Evolutionary conservation across 306 rosid species (phyloP).

Genomic region (Dryas octopetala): DNA sequence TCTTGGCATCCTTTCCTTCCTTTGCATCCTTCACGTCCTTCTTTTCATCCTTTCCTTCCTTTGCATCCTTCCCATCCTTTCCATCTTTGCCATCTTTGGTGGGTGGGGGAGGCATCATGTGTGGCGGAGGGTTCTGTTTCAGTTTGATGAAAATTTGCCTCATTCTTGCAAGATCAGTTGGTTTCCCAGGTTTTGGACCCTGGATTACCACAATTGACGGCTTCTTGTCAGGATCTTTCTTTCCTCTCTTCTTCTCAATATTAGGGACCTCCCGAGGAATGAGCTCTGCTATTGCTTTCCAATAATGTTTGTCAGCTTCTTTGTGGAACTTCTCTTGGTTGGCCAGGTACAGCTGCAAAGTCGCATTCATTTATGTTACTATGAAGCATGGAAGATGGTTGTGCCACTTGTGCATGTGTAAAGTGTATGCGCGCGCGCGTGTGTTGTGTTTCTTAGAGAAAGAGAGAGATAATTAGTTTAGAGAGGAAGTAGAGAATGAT

Average conservation of each 20-base stretch:
- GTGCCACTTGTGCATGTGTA: too few species aligned
- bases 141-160: constrained; percentile 76
- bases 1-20: constrained; percentile 34
- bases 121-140: constrained; percentile 79
- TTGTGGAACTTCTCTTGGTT: constrained; percentile 95
- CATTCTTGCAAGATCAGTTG: constrained; percentile 89
- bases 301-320: constrained; percentile 86
- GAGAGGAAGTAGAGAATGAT: neutral
- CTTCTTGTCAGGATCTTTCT: constrained; percentile 76
- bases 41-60: too few species aligned
- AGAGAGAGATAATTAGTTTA: neutral
- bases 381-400: constrained; percentile 19
- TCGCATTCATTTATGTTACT: constrained; percentile 22
- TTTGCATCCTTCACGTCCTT: constrained; percentile 17
- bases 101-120: constrained; percentile 86
- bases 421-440: too few species aligned
- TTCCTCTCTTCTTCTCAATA: constrained; percentile 90
- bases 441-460: neutral
- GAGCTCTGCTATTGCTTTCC: constrained; percentile 93
- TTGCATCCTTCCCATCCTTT: too few species aligned
- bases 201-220: constrained; percentile 62
- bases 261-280: constrained; percentile 89
- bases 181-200: constrained; percentile 97
- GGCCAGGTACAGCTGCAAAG: constrained; percentile 54
- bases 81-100: constrained; percentile 38